These are phyloP conservation scores for Coffea canephora DNA, from an alignment of 257 asterid species.

Conservation along the genomic window DNA sequence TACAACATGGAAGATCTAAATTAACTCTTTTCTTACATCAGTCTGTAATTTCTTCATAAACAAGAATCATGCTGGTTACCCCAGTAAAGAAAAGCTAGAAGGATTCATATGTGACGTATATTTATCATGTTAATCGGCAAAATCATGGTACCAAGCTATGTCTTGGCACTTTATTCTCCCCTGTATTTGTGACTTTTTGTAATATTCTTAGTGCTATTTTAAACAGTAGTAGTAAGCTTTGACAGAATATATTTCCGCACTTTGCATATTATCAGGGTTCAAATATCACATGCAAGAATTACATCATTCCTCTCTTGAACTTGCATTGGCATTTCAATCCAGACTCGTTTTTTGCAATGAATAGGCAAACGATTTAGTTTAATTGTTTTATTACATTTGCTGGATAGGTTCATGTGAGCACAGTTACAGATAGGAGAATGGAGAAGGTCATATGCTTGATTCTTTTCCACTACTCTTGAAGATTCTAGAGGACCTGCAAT, in stretches of 20 bases:
- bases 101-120: neutral
- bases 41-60: neutral
- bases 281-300: neutral
- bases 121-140: neutral
- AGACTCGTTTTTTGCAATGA: neutral
- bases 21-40: neutral
- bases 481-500: neutral
- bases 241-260: neutral
- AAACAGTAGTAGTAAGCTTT: neutral
- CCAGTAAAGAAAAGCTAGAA: neutral
- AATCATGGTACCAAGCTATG: neutral
- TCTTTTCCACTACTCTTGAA: neutral
- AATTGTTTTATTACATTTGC: neutral
- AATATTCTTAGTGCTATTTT: neutral
- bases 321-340: conserved; percentile 6
- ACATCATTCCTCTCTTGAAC: neutral
- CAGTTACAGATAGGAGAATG: neutral
- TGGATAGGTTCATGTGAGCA: neutral
- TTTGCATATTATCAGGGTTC: neutral
- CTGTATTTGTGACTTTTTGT: neutral
- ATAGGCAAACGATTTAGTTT: neutral
- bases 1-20: neutral
- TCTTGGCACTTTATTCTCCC: neutral
- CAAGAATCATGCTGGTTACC: neutral
- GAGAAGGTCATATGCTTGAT: neutral